A percentile compares a stretch with the other conserved stretches of the same genome.
Conservation (phyloP, 345 rosid species). For the Hibiscus mutabilis region DNA sequence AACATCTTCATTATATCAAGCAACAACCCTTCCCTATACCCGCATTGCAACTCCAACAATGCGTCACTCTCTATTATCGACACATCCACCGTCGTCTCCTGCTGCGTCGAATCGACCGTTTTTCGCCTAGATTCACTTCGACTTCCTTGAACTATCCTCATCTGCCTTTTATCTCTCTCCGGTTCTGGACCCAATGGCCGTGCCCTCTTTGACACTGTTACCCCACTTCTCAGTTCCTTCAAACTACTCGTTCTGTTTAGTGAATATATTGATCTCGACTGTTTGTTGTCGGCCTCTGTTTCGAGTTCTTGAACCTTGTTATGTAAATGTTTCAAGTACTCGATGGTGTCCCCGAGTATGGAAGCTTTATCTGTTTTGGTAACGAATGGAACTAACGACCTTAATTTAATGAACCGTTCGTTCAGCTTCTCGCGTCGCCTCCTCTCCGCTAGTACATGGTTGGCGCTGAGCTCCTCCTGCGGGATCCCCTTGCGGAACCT, state of each 20-base stretch:
- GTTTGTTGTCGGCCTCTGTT: slow-evolving; percentile 39
- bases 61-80: slow-evolving; percentile 91
- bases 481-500: slow-evolving; percentile 8
- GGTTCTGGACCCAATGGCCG: slow-evolving; percentile 18
- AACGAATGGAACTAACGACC: slow-evolving; percentile 94
- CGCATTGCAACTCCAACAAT: slow-evolving; percentile 76
- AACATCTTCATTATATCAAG: slow-evolving; percentile 75
- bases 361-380: slow-evolving; percentile 99
- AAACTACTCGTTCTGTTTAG: slow-evolving; percentile 9
- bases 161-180: slow-evolving; percentile 39
- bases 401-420: slow-evolving; percentile 68
- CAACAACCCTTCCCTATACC: slow-evolving; percentile 64
- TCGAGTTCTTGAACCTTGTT: slow-evolving; percentile 81
- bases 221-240: slow-evolving; percentile 23
- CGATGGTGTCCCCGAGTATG: slow-evolving; percentile 89
- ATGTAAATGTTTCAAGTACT: slow-evolving; percentile 80
- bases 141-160: slow-evolving; percentile 42
- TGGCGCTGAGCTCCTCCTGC: slow-evolving; percentile 76
- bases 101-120: slow-evolving; percentile 6
- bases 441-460: slow-evolving; percentile 92
- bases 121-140: slow-evolving; percentile 36
- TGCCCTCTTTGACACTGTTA: slow-evolving; percentile 24
- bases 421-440: slow-evolving; percentile 95
- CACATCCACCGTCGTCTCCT: slow-evolving; percentile 46
- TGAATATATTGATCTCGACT: slow-evolving; percentile 23